Evolutionary conservation across 176 grass and related monocot species (phyloP), one percentile per base, ranked within the genome.

Genomic region (Thinopyrum elongatum): DNA sequence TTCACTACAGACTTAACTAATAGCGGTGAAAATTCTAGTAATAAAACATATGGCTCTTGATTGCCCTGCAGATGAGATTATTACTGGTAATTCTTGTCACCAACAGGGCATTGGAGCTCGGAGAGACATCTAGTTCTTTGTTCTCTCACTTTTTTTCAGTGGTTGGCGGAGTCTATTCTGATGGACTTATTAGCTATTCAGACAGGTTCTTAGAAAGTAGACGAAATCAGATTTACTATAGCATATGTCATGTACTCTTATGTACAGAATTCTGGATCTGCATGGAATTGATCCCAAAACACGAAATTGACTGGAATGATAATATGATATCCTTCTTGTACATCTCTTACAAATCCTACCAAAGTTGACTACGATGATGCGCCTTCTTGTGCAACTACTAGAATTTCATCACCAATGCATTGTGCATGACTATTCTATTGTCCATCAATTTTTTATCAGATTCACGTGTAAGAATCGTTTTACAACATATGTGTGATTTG

Each of bases 151-250:
- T 44, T 2, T 71, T 42, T 42, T 46, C 42, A 1, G 1, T 46
- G 42, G 42, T 46, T 46, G 42, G 12, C 42, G 14, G 12, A 13
- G 42, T 46, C 42, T 1, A 1, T 46, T 46, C 8, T 33, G 5
- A 42, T 65, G 25, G n/a, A 62, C 33, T 51, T 69, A 60, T 51
- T 76, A 61, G 23, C 53, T 76, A 31, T 76, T 86, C 17, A 17
- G 27, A 26, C 6, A 3, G 59, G 60, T 47, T 15, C 41, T 61
- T 78, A 30, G 28, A 4, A 73, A 55, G 31, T 84, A 74, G n/a
- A 72, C 17, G 60, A n/a, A 31, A 31, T 83, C n/a, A 79, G 57
- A 14, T 74, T 74, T 65, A 34, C 19, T 66, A 71, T 89, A 41
- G 10, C 36, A 62, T 35, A 63, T 78, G 9, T 36, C 36, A 64